Evolutionary conservation across 306 rosid genomes (phyloP).

Genomic region (Fragaria nilgerrensis): DNA sequence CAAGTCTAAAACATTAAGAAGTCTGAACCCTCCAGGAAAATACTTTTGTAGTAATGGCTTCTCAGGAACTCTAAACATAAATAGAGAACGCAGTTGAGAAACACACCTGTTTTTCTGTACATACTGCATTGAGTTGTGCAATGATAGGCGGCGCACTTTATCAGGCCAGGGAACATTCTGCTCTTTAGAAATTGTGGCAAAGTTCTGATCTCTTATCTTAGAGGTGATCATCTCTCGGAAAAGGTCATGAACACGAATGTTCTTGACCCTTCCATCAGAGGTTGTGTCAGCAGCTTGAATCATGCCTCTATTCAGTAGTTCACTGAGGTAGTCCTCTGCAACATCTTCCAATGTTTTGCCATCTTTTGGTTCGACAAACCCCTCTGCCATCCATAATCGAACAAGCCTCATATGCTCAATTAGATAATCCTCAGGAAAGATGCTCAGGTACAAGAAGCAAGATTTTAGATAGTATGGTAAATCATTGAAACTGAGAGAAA

Average conservation of each 20-base stretch:
- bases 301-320: conserved; percentile 50
- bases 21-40: conserved; percentile 9
- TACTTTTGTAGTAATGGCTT: background rate
- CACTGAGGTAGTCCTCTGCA: conserved; percentile 53
- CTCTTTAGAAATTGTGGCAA: conserved; percentile 41
- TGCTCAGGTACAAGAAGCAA: conserved; percentile 45
- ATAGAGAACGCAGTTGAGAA: conserved; percentile 56
- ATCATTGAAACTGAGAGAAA: conserved; percentile 53
- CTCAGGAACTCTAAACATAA: conserved; percentile 40
- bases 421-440: conserved; percentile 41
- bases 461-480: conserved; percentile 59
- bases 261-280: conserved; percentile 13
- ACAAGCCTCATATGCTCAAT: conserved; percentile 45
- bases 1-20: conserved; percentile 32
- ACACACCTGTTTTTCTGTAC: conserved; percentile 38
- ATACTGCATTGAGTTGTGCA: conserved; percentile 34
- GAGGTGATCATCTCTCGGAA: conserved; percentile 46
- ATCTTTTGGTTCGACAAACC: conserved; percentile 42
- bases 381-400: conserved; percentile 62
- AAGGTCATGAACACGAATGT: conserved; percentile 42
- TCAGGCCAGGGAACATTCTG: conserved; percentile 39
- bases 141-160: conserved; percentile 50
- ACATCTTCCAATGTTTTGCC: conserved; percentile 53
- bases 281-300: conserved; percentile 25
- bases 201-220: conserved; percentile 53